Conservation (phyloP, 164 flowering plant species). For the Stephania yunnanensis region DNA sequence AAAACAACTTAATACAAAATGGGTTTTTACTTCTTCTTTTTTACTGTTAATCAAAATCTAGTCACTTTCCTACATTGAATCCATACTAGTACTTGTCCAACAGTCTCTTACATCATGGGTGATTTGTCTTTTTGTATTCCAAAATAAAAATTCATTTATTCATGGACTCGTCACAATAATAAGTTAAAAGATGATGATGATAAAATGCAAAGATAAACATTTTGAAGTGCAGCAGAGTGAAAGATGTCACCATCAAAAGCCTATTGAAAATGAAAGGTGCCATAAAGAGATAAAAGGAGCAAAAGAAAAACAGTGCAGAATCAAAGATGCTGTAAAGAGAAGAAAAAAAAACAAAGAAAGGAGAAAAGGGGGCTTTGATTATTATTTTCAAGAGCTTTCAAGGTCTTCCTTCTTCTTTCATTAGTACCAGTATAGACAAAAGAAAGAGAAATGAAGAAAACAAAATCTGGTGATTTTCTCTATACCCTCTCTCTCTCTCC, state of each 20-base stretch:
- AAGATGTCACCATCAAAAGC: neutral
- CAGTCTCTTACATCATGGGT: neutral
- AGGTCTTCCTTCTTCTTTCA: slow-evolving; percentile 21
- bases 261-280: neutral
- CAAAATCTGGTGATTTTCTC: slow-evolving; percentile 34
- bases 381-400: slow-evolving; percentile 34
- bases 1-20: neutral
- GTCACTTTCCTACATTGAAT: neutral
- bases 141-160: neutral
- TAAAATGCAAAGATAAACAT: neutral
- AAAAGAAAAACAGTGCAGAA: slow-evolving; percentile 1
- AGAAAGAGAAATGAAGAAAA: slow-evolving; percentile 19
- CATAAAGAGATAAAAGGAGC: neutral
- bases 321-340: slow-evolving; percentile 7
- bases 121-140: neutral
- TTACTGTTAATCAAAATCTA: neutral
- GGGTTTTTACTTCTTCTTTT: neutral
- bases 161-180: neutral
- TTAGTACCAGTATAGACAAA: slow-evolving; percentile 49
- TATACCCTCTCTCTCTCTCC: slow-evolving; percentile 21
- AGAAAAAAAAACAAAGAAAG: slow-evolving; percentile 17
- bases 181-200: neutral
- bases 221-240: neutral
- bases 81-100: neutral
- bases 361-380: slow-evolving; percentile 31